Base-by-base conservation (phyloP, 345 rosid species). In the Lepidium africanum region DNA sequence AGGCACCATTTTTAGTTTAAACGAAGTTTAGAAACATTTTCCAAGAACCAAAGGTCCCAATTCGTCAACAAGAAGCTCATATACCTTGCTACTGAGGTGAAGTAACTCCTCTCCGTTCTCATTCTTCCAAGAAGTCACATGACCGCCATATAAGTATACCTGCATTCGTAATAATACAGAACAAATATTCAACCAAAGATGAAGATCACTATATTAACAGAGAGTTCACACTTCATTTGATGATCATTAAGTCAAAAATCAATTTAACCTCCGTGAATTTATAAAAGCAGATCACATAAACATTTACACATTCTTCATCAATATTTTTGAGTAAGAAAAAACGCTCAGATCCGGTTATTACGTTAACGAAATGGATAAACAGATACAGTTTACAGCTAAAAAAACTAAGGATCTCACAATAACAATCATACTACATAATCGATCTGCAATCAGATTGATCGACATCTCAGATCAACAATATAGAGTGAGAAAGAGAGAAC, bases 101-200 rank as follows among this genome's bases (percentile, higher is more conserved):
- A 89, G 87, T 62, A 89, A 74, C 84, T 89, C 98, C 72, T 90
- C 98, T 53, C 91, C 87, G 41, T 84, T 84, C 62, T 84, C 89
- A 81, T 93, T 87, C 85, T 82, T 90, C 98, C 98, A 93, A 73
- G 98, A 90, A 49, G 97, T 93, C 59, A 93, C 92, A 11, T 90
- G 97, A 53, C 80, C 97, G 12, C 97, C 97, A 59, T 88, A 85
- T 81, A 90, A 63, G 69, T 87, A 93, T n/a, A 93, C 83, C 96
- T 93, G 80, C 46, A 71, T 69, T 69, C 64, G 46, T 50, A 43
- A 61, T 19, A 1, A 23, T 13, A 23, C 58, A 60, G 38, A 53
- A 68, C 15, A 58, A 25, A 50, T 12, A 46, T 30, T 16, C 11
- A 62, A 47, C 49, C 14, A 16, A 48, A 40, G 39, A 58, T 58